Conservation (phyloP, 805 yeast species). For the Wickerhamomyces hampshirensis region DNA sequence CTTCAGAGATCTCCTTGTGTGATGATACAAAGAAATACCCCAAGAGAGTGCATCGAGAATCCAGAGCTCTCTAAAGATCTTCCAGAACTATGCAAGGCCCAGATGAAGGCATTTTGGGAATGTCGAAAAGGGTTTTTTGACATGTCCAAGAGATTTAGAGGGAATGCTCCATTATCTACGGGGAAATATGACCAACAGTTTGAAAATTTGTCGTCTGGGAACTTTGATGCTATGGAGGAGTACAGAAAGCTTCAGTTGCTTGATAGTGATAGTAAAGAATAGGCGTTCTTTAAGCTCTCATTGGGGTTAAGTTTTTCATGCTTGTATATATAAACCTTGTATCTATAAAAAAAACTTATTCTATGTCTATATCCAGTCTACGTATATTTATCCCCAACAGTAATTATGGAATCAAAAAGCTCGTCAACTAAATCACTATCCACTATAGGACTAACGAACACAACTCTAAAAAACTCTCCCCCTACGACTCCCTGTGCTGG, state of each 20-base stretch:
- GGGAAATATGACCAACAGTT: slow-evolving; percentile 90
- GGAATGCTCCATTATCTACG: slow-evolving; percentile 89
- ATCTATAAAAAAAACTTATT: not conserved
- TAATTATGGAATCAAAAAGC: slow-evolving; percentile 35
- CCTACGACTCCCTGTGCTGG: slow-evolving; percentile 55
- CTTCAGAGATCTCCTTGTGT: slow-evolving; percentile 96
- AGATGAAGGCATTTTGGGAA: slow-evolving; percentile 79
- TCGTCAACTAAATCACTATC: slow-evolving; percentile 40
- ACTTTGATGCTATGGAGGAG: slow-evolving; percentile 80
- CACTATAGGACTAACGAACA: slow-evolving; percentile 66
- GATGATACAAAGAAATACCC: slow-evolving; percentile 81
- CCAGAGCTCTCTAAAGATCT: slow-evolving; percentile 71
- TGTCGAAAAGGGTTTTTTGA: slow-evolving; percentile 90
- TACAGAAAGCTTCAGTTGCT: slow-evolving; percentile 62
- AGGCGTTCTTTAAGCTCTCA: slow-evolving; percentile 1
- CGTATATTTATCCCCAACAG: slow-evolving; percentile 26
- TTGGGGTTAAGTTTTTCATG: too few species aligned
- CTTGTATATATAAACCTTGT: not conserved
- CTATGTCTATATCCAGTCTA: not conserved
- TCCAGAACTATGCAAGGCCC: slow-evolving; percentile 85
- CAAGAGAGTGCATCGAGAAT: slow-evolving; percentile 79
- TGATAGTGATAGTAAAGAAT: slow-evolving; percentile 45
- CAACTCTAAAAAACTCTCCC: slow-evolving; percentile 84
- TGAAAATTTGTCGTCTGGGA: slow-evolving; percentile 71
- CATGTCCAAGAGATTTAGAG: slow-evolving; percentile 85